Evolutionary conservation across 2,329 filamentous ascomycete species (phyloP).

Genomic region (Amylocarpus encephaloides): DNA sequence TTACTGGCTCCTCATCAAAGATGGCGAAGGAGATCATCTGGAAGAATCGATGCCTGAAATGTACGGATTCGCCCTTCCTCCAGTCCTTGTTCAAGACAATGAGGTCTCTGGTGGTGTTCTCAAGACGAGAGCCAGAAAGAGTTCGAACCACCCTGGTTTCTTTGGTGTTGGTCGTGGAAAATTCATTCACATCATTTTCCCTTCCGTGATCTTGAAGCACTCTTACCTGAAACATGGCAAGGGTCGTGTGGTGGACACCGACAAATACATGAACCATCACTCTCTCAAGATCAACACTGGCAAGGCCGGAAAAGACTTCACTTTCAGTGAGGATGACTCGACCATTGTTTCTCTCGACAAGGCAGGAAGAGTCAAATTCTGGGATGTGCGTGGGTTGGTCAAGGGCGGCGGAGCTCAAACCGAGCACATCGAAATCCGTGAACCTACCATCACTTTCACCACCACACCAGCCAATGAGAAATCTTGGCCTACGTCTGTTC

Average conservation of each 20-base stretch:
- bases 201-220: slow-evolving; percentile 55
- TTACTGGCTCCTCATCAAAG: slow-evolving; percentile 85
- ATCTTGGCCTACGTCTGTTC: slow-evolving; percentile 92
- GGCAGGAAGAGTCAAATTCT: slow-evolving; percentile 93
- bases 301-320: slow-evolving; percentile 97
- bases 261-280: slow-evolving; percentile 79
- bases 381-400: slow-evolving; percentile 83
- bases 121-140: slow-evolving; percentile 90
- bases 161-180: slow-evolving; percentile 95
- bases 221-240: slow-evolving; percentile 57
- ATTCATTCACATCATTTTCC: slow-evolving; percentile 85
- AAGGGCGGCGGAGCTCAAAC: slow-evolving; percentile 32
- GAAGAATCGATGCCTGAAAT: slow-evolving; percentile 74
- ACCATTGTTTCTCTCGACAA: slow-evolving; percentile 95
- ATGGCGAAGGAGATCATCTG: slow-evolving; percentile 71
- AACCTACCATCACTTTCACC: slow-evolving; percentile 78
- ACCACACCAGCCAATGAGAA: slow-evolving; percentile 86
- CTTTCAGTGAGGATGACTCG: slow-evolving; percentile 93
- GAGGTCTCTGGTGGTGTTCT: slow-evolving; percentile 87
- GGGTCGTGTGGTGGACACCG: slow-evolving; percentile 72
- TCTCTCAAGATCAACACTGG: slow-evolving; percentile 92
- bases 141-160: slow-evolving; percentile 81
- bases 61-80: slow-evolving; percentile 83
- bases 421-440: slow-evolving; percentile 63
- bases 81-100: slow-evolving; percentile 77